phyloP scores from a whole-genome alignment of 1,284 basidiomycete species.

The Tilletia indica region DNA sequence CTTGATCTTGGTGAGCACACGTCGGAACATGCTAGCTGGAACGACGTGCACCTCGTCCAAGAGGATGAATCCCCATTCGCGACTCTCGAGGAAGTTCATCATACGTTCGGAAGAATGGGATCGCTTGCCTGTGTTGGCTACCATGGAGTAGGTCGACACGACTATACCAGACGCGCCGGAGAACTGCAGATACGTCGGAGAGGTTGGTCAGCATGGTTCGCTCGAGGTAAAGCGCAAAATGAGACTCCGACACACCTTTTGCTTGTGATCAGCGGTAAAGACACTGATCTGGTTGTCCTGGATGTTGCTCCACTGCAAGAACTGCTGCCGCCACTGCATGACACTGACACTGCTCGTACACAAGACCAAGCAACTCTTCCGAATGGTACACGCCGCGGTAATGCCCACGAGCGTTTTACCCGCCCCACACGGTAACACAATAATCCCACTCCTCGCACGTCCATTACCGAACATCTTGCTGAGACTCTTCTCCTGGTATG shows the following conservation, averaged over 20 bases:
- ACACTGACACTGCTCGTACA: slow-evolving; percentile 62
- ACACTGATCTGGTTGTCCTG: slow-evolving; percentile 55
- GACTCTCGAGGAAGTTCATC: slow-evolving; percentile 56
- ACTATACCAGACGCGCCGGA: slow-evolving; percentile 54
- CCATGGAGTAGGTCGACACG: slow-evolving; percentile 56
- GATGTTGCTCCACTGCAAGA: slow-evolving; percentile 55
- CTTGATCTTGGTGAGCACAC: slow-evolving; percentile 56
- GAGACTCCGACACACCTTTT: slow-evolving; percentile 31
- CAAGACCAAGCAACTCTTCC: slow-evolving; percentile 96
- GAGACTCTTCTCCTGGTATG: slow-evolving; percentile 55
- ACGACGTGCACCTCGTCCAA: slow-evolving; percentile 56
- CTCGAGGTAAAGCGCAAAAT: not conserved
- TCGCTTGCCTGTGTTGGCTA: slow-evolving; percentile 55
- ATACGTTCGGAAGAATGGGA: slow-evolving; percentile 56
- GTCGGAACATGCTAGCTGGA: slow-evolving; percentile 55
- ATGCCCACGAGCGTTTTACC: slow-evolving; percentile 99
- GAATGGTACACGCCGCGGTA: slow-evolving; percentile 97
- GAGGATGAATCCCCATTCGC: slow-evolving; percentile 56
- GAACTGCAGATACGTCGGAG: slow-evolving; percentile 28
- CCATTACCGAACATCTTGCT: slow-evolving; percentile 56
- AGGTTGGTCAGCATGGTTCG: not conserved
- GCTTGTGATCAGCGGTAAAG: slow-evolving; percentile 54
- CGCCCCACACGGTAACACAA: slow-evolving; percentile 95
- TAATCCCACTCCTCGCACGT: slow-evolving; percentile 75
- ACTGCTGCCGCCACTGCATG: slow-evolving; percentile 55